Percentiles rank a stretch among this genome's conserved stretches.
Conservation (phyloP, 371 early-diverging fungal genomes). For the Mucor circinelloides region DNA sequence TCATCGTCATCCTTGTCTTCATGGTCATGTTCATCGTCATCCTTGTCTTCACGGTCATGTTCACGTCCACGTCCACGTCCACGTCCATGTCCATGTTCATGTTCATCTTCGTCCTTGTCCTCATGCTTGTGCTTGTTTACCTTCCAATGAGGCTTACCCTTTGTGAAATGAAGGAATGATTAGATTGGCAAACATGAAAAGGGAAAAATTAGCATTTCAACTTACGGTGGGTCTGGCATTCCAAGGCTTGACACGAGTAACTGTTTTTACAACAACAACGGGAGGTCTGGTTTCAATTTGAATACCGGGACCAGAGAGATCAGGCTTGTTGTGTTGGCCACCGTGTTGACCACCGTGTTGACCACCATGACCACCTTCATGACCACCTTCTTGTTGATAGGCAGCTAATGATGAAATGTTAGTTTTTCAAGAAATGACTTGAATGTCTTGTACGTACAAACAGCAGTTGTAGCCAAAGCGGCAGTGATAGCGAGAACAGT, state of each 20-base stretch:
- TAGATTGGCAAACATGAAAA: too few relatives aligned
- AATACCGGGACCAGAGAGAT: not conserved
- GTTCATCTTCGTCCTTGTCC: not conserved
- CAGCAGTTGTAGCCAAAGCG: slow-evolving; percentile 19
- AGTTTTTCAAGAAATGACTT: not conserved
- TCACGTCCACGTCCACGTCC: too few relatives aligned
- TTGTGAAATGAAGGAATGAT: not conserved
- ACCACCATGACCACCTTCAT: not conserved
- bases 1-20: not conserved
- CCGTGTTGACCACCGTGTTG: not conserved
- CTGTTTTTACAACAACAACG: slow-evolving; percentile 15
- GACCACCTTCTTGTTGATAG: not conserved
- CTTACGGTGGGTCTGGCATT: slow-evolving; percentile 2
- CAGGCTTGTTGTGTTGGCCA: not conserved
- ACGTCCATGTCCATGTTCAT: not conserved
- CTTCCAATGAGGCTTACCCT: not conserved
- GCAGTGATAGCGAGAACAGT: slow-evolving; percentile 26
- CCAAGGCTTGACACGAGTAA: slow-evolving; percentile 11
- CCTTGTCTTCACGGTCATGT: slow-evolving; percentile 1
- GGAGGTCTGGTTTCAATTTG: slow-evolving; percentile 20
- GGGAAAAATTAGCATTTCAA: not conserved
- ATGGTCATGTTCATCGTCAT: not conserved
- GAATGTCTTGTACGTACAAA: slow-evolving; percentile 8
- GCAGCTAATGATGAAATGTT: not conserved
- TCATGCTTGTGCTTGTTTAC: not conserved